phyloP scores from a whole-genome alignment of 148 eudicot genomes.

The Silene uniflora region DNA sequence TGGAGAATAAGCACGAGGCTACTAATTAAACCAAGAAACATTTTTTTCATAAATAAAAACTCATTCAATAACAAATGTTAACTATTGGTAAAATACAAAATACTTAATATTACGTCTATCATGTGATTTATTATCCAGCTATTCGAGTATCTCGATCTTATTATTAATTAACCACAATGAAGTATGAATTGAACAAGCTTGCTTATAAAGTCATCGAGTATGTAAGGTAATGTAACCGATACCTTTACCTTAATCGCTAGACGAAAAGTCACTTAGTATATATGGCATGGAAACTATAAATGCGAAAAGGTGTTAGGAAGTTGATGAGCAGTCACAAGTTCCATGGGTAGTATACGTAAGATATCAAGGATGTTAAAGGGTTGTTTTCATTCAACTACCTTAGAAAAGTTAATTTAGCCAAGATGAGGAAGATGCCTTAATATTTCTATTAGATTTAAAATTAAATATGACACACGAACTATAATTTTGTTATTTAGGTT shows the following conservation, averaged over 20 bases:
- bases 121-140: too few relatives aligned
- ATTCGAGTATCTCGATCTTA: too few relatives aligned
- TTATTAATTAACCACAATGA: too few relatives aligned
- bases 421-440: constrained; percentile 21
- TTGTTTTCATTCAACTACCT: constrained; percentile 40
- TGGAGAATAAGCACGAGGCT: too few relatives aligned
- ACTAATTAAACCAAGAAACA: too few relatives aligned
- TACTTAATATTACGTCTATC: too few relatives aligned
- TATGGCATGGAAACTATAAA: neutral
- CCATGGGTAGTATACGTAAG: constrained; percentile 28
- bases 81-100: too few relatives aligned
- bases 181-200: neutral
- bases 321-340: constrained; percentile 37
- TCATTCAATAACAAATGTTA: too few relatives aligned
- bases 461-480: constrained; percentile 22
- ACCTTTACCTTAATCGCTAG: neutral
- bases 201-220: neutral
- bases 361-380: constrained; percentile 26
- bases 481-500: constrained; percentile 6
- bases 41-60: too few relatives aligned
- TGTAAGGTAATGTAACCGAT: neutral
- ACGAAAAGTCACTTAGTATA: neutral
- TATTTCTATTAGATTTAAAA: neutral
- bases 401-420: constrained; percentile 14
- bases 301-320: constrained; percentile 15